Conservation (phyloP, 257 asterid genomes). For the Thymus quinquecostatus region DNA sequence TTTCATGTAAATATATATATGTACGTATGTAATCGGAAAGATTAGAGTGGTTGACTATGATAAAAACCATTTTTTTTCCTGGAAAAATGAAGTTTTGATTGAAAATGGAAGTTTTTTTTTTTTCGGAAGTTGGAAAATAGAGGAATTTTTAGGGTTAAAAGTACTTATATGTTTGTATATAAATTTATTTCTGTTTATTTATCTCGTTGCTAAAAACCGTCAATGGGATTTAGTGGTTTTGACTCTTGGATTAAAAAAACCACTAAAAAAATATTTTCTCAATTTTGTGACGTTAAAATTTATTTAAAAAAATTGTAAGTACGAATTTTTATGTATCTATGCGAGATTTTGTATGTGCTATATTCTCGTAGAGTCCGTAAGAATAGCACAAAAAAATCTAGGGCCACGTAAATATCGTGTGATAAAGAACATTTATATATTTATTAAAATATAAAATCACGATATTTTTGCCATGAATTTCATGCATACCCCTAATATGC, state of each 20-base stretch:
- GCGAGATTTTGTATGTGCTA: too few relatives aligned
- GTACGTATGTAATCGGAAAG: not conserved
- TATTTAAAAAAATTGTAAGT: too few relatives aligned
- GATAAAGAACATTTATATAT: too few relatives aligned
- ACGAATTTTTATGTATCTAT: too few relatives aligned
- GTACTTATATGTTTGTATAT: not conserved
- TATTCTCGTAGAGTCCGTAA: too few relatives aligned
- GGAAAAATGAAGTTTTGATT: constrained; percentile 27
- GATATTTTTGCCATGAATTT: not conserved
- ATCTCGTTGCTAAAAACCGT: not conserved
- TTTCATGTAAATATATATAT: not conserved
- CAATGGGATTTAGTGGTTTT: constrained; percentile 22
- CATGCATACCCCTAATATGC: not conserved
- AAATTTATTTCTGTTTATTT: not conserved
- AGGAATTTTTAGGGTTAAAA: not conserved
- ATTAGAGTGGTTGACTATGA: constrained; percentile 27
- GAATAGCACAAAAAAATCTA: too few relatives aligned
- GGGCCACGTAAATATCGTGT: too few relatives aligned
- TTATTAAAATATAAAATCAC: not conserved
- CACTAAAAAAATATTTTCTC: too few relatives aligned
- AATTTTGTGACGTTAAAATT: too few relatives aligned
- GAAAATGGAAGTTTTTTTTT: not conserved
- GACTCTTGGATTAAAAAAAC: too few relatives aligned
- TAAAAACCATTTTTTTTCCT: constrained; percentile 39
- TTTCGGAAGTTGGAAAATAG: constrained; percentile 19